Conservation (phyloP, 495 filamentous ascomycete species). For the Penicillium salamii region DNA sequence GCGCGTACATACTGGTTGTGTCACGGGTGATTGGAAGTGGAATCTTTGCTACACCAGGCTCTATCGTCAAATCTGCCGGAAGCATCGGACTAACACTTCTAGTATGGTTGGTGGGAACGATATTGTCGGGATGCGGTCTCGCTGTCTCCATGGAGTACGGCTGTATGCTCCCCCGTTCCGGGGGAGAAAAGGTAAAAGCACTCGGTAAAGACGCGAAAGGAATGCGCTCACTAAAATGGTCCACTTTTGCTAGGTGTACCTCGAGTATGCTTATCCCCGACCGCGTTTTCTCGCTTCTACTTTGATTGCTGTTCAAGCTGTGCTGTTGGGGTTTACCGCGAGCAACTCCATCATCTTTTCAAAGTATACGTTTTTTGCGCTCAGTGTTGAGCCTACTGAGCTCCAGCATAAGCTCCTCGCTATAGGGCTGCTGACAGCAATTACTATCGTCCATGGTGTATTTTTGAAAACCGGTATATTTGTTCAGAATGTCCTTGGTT, state of each 20-base stretch:
- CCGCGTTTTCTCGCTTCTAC: constrained; percentile 69
- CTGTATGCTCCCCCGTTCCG: constrained; percentile 67
- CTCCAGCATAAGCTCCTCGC: constrained; percentile 35
- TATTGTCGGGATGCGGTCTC: constrained; percentile 59
- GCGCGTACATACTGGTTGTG: constrained; percentile 72
- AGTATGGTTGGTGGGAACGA: constrained; percentile 62
- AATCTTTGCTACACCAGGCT: constrained; percentile 72
- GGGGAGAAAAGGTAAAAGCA: constrained; percentile 58
- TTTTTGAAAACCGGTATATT: constrained; percentile 37
- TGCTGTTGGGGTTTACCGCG: constrained; percentile 66
- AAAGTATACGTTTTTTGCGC: constrained; percentile 44
- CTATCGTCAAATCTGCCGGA: constrained; percentile 63
- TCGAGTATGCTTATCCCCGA: constrained; percentile 69
- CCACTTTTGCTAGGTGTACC: constrained; percentile 50
- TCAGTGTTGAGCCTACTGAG: constrained; percentile 31
- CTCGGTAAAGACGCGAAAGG: not conserved
- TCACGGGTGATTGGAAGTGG: constrained; percentile 73
- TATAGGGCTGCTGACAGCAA: constrained; percentile 30
- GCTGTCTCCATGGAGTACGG: constrained; percentile 66
- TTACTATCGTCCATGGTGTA: constrained; percentile 40
- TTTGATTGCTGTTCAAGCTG: constrained; percentile 62
- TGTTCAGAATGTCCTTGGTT: constrained; percentile 47
- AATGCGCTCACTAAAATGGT: constrained; percentile 2
- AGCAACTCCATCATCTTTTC: constrained; percentile 46
- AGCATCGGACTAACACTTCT: constrained; percentile 63